Evolutionary conservation across 257 asterid species (phyloP).

Genomic region (Solanum etuberosum): DNA sequence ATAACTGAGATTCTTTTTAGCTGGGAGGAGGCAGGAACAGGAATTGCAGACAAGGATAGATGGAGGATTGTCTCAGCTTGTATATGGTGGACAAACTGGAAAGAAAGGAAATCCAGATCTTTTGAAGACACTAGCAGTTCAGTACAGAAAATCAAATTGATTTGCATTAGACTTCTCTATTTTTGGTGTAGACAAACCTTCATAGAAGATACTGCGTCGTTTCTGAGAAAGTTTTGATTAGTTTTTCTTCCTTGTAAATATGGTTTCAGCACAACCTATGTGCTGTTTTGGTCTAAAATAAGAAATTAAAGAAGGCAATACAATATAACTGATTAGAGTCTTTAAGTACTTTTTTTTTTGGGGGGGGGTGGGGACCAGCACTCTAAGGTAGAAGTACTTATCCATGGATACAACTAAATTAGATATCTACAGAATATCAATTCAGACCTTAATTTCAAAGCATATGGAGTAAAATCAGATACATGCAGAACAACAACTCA

Average conservation of each 20-base stretch:
- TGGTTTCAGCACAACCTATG: background rate
- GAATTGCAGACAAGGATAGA: background rate
- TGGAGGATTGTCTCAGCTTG: background rate
- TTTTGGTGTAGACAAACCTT: background rate
- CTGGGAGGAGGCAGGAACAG: background rate
- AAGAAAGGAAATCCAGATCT: background rate
- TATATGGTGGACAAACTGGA: background rate
- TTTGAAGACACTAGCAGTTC: background rate
- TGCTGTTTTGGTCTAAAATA: background rate
- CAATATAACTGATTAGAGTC: background rate
- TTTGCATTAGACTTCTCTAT: background rate
- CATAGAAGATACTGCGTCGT: background rate
- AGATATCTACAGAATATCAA: background rate
- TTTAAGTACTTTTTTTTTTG: background rate
- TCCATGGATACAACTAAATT: background rate
- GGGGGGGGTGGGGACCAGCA: background rate
- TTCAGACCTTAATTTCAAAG: background rate
- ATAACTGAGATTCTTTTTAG: background rate
- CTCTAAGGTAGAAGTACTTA: background rate
- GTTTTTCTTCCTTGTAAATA: background rate
- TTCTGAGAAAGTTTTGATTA: background rate
- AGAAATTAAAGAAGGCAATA: background rate
- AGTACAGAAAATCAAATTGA: background rate
- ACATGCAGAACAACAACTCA: background rate
- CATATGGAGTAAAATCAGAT: background rate